Base-by-base conservation (phyloP, 179 eudicot species). In the Patellifolia procumbens region DNA sequence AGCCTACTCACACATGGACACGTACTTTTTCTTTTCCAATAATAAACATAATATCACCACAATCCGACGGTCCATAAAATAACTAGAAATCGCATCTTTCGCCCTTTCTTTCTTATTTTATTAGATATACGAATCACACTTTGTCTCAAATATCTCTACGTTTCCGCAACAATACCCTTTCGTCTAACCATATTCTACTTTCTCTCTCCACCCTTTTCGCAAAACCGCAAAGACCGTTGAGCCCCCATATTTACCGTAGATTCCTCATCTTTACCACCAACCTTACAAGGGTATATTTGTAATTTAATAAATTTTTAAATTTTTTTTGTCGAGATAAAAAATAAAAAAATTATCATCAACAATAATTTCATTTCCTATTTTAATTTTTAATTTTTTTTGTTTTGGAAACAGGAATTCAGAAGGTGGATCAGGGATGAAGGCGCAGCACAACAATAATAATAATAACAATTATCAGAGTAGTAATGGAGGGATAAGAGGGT, bases 401-500 rank as follows among this genome's bases (percentile, higher is more conserved):
- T 34, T 60, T 39, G 26, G 53, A 26, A 24, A 46, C 73, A 91
- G 94, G 85, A 91, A 88, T 80, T 79, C 93, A 24, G 97, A 90
- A 51, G 78, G 72, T 48, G 78, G 86, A 83, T 72, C 83, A 78
- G 91, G 91, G 98, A 93, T 89, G 80, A 89, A 86, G 51, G 62
- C 61, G 26, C 29, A 73, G 13, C 13, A 51, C 48, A 48, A 74
- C 49, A 31, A 39, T 59, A 74, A 43, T 64, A 48, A 24, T 49
- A 51, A 26, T 76, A 67, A 76, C 39, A 72, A 42, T 64, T n/a
- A 64, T 28, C 88, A 84, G 43, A 77, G 75, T 61, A 62, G 63
- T 72, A 85, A 84, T 81, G 90, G 92, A 2, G 87, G 91, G 9
- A 83, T 85, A 34, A 77, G 85, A 73, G 86, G 87, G 61, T 46